A percentile compares a stretch with the other conserved stretches of the same genome.
These are phyloP conservation scores for Torulaspora indica DNA, from an alignment of 805 yeast genomes.

Conservation along the genomic window DNA sequence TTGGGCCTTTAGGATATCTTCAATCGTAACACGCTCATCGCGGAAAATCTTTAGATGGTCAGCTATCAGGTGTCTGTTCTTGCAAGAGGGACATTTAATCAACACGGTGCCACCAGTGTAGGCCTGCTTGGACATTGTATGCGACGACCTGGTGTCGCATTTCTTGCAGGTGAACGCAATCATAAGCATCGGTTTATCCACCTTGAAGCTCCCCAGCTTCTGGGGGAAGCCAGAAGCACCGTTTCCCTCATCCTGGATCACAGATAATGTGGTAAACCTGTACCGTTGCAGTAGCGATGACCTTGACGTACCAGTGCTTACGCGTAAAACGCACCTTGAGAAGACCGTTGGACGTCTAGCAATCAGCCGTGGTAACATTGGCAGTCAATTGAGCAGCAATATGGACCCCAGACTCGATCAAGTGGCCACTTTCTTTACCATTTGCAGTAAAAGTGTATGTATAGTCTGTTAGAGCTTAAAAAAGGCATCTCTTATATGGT, in stretches of 20 bases:
- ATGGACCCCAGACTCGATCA: neutral
- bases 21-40: conserved; percentile 68
- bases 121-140: conserved; percentile 88
- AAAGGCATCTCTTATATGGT: conserved; percentile 5
- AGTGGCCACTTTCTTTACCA: conserved; percentile 3
- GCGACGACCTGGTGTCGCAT: conserved; percentile 79
- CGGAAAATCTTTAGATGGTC: conserved; percentile 80
- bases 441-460: conserved; percentile 4
- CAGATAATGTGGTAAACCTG: conserved; percentile 1
- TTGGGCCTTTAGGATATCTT: conserved; percentile 67
- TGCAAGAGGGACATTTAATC: conserved; percentile 88
- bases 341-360: neutral
- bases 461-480: neutral
- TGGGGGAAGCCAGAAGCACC: neutral
- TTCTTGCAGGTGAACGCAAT: conserved; percentile 89
- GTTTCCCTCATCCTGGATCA: neutral
- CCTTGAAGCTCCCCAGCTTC: conserved; percentile 35
- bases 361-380: conserved; percentile 4
- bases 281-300: neutral
- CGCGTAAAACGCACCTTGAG: neutral
- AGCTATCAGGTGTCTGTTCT: conserved; percentile 83
- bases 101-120: conserved; percentile 81
- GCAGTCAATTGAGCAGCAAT: neutral
- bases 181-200: conserved; percentile 75
- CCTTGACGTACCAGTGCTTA: neutral